A percentile compares a stretch with the other conserved stretches of the same genome.
Conservation (phyloP, 1,284 basidiomycete species). For the Cutaneotrichosporon sp. region DNA sequence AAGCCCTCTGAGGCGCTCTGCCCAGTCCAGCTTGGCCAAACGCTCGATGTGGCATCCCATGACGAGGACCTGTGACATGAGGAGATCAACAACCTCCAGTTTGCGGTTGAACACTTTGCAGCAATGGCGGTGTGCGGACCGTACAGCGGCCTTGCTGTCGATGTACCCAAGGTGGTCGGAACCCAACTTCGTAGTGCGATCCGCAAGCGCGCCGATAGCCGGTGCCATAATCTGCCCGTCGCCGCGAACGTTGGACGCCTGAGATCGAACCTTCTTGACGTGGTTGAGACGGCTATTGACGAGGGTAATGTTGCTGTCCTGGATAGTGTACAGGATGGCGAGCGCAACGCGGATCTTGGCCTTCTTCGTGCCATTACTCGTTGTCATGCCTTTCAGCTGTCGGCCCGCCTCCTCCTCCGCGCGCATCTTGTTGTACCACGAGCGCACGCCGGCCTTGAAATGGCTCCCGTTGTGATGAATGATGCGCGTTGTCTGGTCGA, state of each 20-base stretch:
- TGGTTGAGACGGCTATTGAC: slow-evolving; percentile 29
- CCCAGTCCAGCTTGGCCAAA: slow-evolving; percentile 19
- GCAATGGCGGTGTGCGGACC: slow-evolving; percentile 11
- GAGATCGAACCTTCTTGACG: slow-evolving; percentile 9
- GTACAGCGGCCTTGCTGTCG: slow-evolving; percentile 9
- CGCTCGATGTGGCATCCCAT: slow-evolving; percentile 21
- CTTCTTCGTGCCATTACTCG: slow-evolving; percentile 14
- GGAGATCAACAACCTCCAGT: slow-evolving; percentile 20
- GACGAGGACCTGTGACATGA: slow-evolving; percentile 22
- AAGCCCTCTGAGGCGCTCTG: slow-evolving; percentile 15
- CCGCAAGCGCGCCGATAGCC: slow-evolving; percentile 27
- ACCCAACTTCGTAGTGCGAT: slow-evolving; percentile 25
- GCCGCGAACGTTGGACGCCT: slow-evolving; percentile 20
- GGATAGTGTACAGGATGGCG: slow-evolving; percentile 33
- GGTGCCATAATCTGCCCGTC: slow-evolving; percentile 32
- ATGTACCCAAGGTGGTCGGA: slow-evolving; percentile 26
- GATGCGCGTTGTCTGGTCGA: slow-evolving; percentile 15
- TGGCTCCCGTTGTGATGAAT: slow-evolving; percentile 13
- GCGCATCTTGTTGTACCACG: slow-evolving; percentile 24
- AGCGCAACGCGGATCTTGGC: slow-evolving; percentile 30
- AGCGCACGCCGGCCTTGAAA: slow-evolving; percentile 22
- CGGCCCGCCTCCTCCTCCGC: not conserved
- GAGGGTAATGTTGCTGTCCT: slow-evolving; percentile 33
- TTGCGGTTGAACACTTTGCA: slow-evolving; percentile 13
- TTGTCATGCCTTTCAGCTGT: slow-evolving; percentile 3